Percentiles rank a stretch among this genome's conserved stretches.
Evolutionary conservation across 306 rosid genomes (phyloP).

Genomic region (Gastrolobium villosum): DNA sequence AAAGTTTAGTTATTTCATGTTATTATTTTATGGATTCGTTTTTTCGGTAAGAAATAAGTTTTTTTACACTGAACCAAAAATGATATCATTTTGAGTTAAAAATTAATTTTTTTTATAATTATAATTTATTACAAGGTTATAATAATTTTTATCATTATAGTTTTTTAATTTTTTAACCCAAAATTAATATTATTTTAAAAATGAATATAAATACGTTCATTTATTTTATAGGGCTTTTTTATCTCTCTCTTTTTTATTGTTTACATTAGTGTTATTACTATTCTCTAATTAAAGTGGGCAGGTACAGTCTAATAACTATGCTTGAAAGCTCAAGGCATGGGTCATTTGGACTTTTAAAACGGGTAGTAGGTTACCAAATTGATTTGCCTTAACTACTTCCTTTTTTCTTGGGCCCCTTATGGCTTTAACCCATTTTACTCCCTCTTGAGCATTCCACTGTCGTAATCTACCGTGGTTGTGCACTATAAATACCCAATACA

Average conservation of each 20-base stretch:
- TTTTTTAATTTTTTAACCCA: too few species aligned
- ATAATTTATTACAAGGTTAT: too few species aligned
- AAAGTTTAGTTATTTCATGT: constrained; percentile 28
- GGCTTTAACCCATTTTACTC: constrained; percentile 31
- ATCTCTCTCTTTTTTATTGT: background rate
- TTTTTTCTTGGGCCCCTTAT: constrained; percentile 39
- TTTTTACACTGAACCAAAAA: too few species aligned
- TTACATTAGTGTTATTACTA: constrained; percentile 5
- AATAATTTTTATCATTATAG: too few species aligned
- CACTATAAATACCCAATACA: constrained; percentile 13
- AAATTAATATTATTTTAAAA: too few species aligned
- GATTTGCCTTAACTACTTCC: constrained; percentile 60
- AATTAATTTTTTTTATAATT: too few species aligned
- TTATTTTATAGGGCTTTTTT: background rate
- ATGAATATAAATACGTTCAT: too few species aligned
- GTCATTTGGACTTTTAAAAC: constrained; percentile 37
- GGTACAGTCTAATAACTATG: constrained; percentile 44
- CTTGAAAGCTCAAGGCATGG: constrained; percentile 32
- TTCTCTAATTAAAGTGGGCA: constrained; percentile 35
- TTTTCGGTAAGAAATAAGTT: too few species aligned
- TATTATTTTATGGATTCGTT: background rate
- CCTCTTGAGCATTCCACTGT: background rate
- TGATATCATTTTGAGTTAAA: too few species aligned
- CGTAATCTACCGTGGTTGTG: background rate
- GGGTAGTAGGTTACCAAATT: constrained; percentile 69